Evolutionary conservation across 1,284 basidiomycete genomes (phyloP).

Genomic region (Sanghuangporus sanghuang): DNA sequence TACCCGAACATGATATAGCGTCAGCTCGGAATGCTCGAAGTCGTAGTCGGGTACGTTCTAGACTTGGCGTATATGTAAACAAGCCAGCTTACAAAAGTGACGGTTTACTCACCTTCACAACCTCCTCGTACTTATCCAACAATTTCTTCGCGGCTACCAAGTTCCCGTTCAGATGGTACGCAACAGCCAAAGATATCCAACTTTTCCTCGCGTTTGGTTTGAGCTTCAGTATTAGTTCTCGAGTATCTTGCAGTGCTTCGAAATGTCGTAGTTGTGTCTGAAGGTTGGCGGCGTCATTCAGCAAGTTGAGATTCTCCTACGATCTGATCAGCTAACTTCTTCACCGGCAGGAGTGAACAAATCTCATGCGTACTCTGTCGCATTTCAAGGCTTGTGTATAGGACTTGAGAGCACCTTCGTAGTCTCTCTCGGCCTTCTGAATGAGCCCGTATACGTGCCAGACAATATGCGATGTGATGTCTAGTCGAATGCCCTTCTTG

Average conservation of each 20-base stretch:
- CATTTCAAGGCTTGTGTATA: conserved; percentile 67
- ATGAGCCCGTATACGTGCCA: conserved; percentile 98
- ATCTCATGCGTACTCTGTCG: conserved; percentile 70
- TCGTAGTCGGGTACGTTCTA: conserved; percentile 75
- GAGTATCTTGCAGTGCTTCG: conserved; percentile 76
- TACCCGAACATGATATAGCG: conserved; percentile 78
- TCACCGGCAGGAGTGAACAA: not conserved
- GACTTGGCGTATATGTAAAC: conserved; percentile 5
- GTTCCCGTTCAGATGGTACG: conserved; percentile 83
- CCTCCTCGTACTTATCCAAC: conserved; percentile 63
- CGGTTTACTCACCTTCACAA: conserved; percentile 47
- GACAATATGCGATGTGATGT: conserved; percentile 91
- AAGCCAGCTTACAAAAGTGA: conserved; percentile 6
- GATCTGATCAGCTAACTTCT: conserved; percentile 13
- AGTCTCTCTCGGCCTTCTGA: conserved; percentile 88
- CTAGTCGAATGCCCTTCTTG: conserved; percentile 82
- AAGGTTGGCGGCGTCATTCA: conserved; percentile 88
- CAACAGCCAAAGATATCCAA: conserved; percentile 89
- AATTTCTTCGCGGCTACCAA: conserved; percentile 68
- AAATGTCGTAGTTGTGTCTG: conserved; percentile 89
- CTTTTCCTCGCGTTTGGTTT: conserved; percentile 84
- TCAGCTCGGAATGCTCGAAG: conserved; percentile 80
- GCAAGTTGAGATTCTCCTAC: conserved; percentile 90
- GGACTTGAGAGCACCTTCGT: conserved; percentile 43
- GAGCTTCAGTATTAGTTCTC: conserved; percentile 75